Evolutionary conservation across 495 filamentous ascomycete genomes (phyloP), one percentile per base, ranked within the genome.

Genomic region (Viridothelium virens): DNA sequence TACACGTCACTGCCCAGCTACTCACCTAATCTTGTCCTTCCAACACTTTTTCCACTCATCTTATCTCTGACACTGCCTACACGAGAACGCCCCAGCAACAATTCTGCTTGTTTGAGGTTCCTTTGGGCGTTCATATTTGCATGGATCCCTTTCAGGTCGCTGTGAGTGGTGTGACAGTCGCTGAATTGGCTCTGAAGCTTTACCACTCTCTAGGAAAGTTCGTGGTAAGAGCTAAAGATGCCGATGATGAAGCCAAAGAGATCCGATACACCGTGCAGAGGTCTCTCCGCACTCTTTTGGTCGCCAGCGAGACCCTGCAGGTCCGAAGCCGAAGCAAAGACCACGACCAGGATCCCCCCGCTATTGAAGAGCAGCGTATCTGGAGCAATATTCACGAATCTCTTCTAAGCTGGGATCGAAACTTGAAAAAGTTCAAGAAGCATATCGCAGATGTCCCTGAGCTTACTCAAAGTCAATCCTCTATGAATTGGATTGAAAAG

Each of bases 141-240:
- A 59, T 59, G 53, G 53, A 59, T 59, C 25, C 53, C 6, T 59
- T 59, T 14, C 53, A 59, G 31, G n/a, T 33, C 36, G 53, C 53
- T 36, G 53, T 31, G 14, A 36, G 53, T 18, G 53, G 25, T 18
- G 53, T 59, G 3, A 31, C 18, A 14, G 7, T 59, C 6, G 31
- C 53, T 31, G 53, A 59, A 36, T 14, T 59, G 31, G 3, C 53
- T 31, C 36, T 59, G 25, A 33, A 31, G 53, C 53, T 59, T 14
- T 59, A 59, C 18, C 5, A 59, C 4, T 34, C 53, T 36, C 31
- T 59, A 33, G 5, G 5, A 9, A 4, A 59, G 53, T 59, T 59
- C 53, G 31, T 14, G 2, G 31, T 31, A 7, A 7, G 31, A 36
- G 31, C 31, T 6, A 59, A 14, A 59, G 53, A 59, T 33, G 53